These are phyloP conservation scores for Beauveria asiatica DNA, from an alignment of 2,329 filamentous ascomycete genomes.

Conservation along the genomic window DNA sequence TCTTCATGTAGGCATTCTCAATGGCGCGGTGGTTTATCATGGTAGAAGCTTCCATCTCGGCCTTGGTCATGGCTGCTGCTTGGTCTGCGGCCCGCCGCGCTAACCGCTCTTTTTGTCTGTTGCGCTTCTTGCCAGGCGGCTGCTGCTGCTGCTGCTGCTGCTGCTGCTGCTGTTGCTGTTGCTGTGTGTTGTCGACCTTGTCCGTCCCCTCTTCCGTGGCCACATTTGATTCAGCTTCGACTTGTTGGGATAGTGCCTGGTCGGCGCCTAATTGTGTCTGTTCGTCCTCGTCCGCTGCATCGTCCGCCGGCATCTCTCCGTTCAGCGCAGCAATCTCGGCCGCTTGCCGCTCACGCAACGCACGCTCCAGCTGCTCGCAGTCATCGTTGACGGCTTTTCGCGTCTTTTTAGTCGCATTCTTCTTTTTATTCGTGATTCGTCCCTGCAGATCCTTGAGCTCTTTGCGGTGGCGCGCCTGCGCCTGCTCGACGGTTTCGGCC, in stretches of 20 bases:
- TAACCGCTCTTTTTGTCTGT: conserved; percentile 83
- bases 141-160: conserved; percentile 13
- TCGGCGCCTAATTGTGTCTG: conserved; percentile 15
- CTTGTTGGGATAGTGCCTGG: conserved; percentile 15
- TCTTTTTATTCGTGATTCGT: conserved; percentile 90
- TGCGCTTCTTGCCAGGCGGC: conserved; percentile 59
- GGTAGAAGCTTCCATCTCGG: conserved; percentile 63
- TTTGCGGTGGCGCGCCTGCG: conserved; percentile 74
- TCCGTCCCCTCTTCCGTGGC: neutral
- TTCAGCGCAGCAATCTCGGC: conserved; percentile 44
- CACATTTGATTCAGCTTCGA: conserved; percentile 18
- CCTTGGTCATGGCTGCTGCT: conserved; percentile 57
- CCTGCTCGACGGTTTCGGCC: conserved; percentile 58
- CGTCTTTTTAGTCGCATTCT: conserved; percentile 85
- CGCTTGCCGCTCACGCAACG: conserved; percentile 58
- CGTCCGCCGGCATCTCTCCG: conserved; percentile 17
- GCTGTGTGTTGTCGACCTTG: conserved; percentile 13
- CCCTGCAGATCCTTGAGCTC: conserved; percentile 81
- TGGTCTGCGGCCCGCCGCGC: conserved; percentile 83
- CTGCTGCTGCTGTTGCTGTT: conserved; percentile 14
- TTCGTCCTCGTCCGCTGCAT: conserved; percentile 14
- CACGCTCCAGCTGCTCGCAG: conserved; percentile 61
- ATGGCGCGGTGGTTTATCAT: conserved; percentile 65
- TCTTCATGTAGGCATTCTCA: conserved; percentile 63
- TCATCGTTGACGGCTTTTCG: conserved; percentile 68